Base-by-base conservation (phyloP, 768 basidiomycete genomes). In the Suillus hirtellus region DNA sequence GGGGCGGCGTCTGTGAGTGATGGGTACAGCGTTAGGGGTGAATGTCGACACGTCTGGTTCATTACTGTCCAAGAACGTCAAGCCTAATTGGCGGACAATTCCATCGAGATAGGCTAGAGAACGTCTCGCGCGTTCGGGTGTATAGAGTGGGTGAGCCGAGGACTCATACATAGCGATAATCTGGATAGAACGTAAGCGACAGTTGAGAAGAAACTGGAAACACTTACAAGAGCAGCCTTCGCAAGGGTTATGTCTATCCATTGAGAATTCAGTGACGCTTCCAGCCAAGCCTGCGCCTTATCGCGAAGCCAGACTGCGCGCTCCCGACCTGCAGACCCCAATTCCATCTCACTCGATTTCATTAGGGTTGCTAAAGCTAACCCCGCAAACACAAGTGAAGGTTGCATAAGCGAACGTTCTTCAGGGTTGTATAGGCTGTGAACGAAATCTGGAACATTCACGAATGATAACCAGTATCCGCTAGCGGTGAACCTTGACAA, bases 81-180 rank as follows among this genome's bases (percentile, higher is more conserved):
- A 79, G 4, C 77, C 72, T 2, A 88, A 77, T 3, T 73, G 73
- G n/a, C 79, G 80, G 64, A 93, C 83, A 62, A 92, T 84, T 37
- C 80, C 78, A 70, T 93, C 92, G 38, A 93, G 79, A 27, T 81
- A 77, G 46, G 82, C 70, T 11, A 93, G 77, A 0, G 90, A 80
- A 21, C 74, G 74, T 24, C 79, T 77, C 12, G 85, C 82, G 15
- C 87, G 82, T 24, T 84, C 81, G 4, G 82, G 78, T 24, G 81
- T 82, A 70, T 91, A 83, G 49, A 82, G 77, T 7, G 89, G 90
- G 64, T 93, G 89, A 5, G 88, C 83, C 1, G 89, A 92, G 0
- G 85, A 83, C 72, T 93, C 92, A 68, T 90, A 93, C 3, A 93
- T 77, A 6, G 91, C 88, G 10, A 93, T 80, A 56, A 93, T 85